Base-by-base conservation (phyloP, 1,139 yeast genomes). In the Saccharomyces pastorianus region DNA sequence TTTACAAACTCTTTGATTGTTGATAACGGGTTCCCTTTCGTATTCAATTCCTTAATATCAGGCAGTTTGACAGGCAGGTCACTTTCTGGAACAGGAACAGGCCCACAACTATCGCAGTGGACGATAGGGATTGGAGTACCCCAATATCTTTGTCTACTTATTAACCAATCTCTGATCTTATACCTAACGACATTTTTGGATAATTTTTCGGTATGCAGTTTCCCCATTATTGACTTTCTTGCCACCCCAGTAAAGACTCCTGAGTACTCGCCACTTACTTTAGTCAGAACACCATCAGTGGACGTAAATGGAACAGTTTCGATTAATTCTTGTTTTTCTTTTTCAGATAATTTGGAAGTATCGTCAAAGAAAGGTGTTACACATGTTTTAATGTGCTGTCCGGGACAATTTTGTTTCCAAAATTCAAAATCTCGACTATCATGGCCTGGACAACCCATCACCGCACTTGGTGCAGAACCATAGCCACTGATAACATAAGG, bases 361-460 rank as follows among this genome's bases (percentile, higher is more conserved):
- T 20, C 23, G n/a, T 57, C 54, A 13, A 57, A 25, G 46, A 61
- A 56, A 14, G 61, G 52, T 14, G 38, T n/a, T 0, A 80, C 70
- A 4, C 53, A 51, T 0, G 51, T 47, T 9, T 28, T 38, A 7
- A 47, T 34, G 5, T 46, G 49, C 9, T 46, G n/a, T 4, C 27
- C 46, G 0, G 87, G 85, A 63, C 76, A 76, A 65, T 87, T 88
- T 49, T 73, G 65, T 5, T 69, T 65, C 96, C 97, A 91, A 66
- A 93, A 91, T 3, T 76, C 88, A 62, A 68, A 81, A 66, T 93
- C 99, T 57, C 98, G 77, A 48, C 75, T 74, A 67, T 93, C 98
- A 68, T 91, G 98, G 0, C 86, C 96, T 1, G 99, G 99, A 63
- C 95, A 88, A 1, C 99, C 99, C 98, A 93, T 91, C 0, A 93